Conservation (phyloP, 192 early-diverging fungal species). For the Coemansia sp. region DNA sequence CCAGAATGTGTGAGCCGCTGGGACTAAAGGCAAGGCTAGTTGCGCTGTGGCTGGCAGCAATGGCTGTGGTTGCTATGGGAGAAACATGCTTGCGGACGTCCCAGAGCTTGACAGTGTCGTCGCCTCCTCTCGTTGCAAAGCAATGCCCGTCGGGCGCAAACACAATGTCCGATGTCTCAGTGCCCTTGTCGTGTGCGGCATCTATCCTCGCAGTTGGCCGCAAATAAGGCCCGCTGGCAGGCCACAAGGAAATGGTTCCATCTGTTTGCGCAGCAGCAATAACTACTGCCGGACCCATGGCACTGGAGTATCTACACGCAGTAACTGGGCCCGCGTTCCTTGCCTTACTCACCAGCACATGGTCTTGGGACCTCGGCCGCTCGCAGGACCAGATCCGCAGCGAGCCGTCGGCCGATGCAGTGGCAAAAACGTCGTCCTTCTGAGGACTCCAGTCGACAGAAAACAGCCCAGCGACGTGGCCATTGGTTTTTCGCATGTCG, state of each 20-base stretch:
- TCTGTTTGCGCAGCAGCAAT: conserved; percentile 61
- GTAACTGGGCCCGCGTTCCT: conserved; percentile 72
- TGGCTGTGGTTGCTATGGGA: conserved; percentile 57
- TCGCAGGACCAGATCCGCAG: conserved; percentile 77
- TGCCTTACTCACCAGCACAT: conserved; percentile 75
- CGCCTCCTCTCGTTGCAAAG: conserved; percentile 75
- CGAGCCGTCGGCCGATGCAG: conserved; percentile 78
- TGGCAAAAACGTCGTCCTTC: conserved; percentile 64
- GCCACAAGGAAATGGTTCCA: conserved; percentile 78
- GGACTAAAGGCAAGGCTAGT: conserved; percentile 83
- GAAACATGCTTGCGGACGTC: conserved; percentile 61
- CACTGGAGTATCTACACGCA: conserved; percentile 60
- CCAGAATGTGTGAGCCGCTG: conserved; percentile 72
- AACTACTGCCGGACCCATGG: neutral
- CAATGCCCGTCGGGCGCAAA: conserved; percentile 65
- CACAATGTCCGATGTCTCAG: conserved; percentile 65
- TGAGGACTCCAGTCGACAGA: conserved; percentile 76
- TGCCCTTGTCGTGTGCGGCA: conserved; percentile 66
- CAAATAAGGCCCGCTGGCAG: conserved; percentile 54
- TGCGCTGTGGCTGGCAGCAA: conserved; percentile 57
- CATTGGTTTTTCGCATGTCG: conserved; percentile 79
- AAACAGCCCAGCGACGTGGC: conserved; percentile 81
- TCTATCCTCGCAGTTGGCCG: conserved; percentile 61
- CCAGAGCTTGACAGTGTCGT: conserved; percentile 93
- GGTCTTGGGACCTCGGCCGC: conserved; percentile 64